Evolutionary conservation across 805 yeast species (phyloP).

Genomic region (Pichia cephalocereana): DNA sequence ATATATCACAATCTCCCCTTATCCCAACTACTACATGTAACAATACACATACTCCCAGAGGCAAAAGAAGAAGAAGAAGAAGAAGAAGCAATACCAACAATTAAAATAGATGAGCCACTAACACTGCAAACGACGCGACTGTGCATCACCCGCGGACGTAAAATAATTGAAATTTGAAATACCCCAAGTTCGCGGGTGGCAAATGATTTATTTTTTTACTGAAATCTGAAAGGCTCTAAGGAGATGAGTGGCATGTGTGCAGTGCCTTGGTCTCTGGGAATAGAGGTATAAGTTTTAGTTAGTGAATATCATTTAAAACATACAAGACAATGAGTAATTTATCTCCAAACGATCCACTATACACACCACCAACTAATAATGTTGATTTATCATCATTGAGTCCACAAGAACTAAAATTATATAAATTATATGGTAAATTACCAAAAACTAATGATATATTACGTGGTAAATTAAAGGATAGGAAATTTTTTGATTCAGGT

Average conservation of each 20-base stretch:
- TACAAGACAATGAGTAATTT: neutral
- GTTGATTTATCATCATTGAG: constrained; percentile 50
- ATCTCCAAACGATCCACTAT: constrained; percentile 39
- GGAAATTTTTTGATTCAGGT: constrained; percentile 90
- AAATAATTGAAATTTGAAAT: neutral
- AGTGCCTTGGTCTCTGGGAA: too few relatives aligned
- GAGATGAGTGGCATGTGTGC: too few relatives aligned
- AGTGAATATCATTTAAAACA: neutral
- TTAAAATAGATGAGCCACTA: neutral
- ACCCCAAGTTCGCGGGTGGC: neutral
- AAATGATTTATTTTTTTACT: neutral
- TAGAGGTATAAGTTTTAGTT: too few relatives aligned
- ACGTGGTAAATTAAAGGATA: constrained; percentile 68
- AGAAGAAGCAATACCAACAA: neutral
- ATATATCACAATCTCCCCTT: neutral
- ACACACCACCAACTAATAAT: constrained; percentile 25
- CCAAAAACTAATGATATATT: constrained; percentile 75
- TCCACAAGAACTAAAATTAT: constrained; percentile 73
- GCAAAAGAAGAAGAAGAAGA: neutral
- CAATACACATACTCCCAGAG: neutral
- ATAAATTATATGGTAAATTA: constrained; percentile 74
- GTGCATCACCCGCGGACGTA: neutral
- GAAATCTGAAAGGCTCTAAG: too few relatives aligned
- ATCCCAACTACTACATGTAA: neutral
- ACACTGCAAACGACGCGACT: neutral